A percentile compares a stretch with the other conserved stretches of the same genome.
phyloP scores from a whole-genome alignment of 2,329 filamentous ascomycete genomes.

The Trichoderma pleuroti region DNA sequence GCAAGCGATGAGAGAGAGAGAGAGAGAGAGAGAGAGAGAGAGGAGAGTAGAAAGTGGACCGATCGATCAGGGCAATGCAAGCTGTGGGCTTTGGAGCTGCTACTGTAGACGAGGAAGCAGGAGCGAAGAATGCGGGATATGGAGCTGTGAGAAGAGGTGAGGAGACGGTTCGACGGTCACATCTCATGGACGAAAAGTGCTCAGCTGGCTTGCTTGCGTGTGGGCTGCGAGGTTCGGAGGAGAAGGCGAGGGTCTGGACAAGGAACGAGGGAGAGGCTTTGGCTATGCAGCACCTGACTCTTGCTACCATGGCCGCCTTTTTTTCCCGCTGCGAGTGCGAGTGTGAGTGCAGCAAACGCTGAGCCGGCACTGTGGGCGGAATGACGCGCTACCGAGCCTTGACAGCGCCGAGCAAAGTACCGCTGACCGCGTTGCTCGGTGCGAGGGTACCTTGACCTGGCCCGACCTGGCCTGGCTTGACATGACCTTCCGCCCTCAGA shows the following conservation, averaged over 20 bases:
- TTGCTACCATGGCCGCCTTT: background rate
- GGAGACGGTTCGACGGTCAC: background rate
- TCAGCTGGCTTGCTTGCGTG: background rate
- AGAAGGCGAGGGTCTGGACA: conserved; percentile 7
- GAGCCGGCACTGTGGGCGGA: background rate
- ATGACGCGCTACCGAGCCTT: conserved; percentile 17
- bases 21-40: too few species aligned
- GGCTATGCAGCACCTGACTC: conserved; percentile 16
- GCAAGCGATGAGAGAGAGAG: too few species aligned
- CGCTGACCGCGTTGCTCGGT: background rate
- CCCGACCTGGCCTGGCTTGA: too few species aligned
- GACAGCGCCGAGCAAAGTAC: background rate
- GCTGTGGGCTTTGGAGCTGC: background rate
- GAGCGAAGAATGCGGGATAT: background rate
- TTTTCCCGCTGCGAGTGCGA: background rate
- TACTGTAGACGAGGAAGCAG: background rate
- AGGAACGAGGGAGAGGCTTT: conserved; percentile 5
- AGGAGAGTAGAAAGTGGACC: background rate
- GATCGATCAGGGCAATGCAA: background rate
- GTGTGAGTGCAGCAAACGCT: background rate
- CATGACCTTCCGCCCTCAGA: background rate
- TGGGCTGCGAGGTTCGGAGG: conserved; percentile 17
- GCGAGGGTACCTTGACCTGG: background rate
- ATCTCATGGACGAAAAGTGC: conserved; percentile 3
- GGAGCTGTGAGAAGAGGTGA: background rate